These are phyloP conservation scores for Ostreobium quekettii DNA, from an alignment of 139 green algal species.

Conservation along the genomic window DNA sequence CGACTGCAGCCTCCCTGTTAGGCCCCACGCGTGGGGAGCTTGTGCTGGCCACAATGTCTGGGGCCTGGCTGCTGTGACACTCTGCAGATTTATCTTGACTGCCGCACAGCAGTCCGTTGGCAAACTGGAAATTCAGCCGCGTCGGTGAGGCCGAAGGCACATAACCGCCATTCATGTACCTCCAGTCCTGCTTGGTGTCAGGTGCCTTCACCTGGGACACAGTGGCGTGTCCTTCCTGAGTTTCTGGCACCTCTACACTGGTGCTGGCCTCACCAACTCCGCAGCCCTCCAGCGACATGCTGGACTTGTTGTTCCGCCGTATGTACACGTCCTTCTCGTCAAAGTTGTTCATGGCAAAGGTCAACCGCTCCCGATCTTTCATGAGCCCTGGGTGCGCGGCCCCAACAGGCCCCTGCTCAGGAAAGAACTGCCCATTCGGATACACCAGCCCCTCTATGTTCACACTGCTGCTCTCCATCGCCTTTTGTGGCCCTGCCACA, in stretches of 20 bases:
- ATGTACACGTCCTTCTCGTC: slow-evolving; percentile 20
- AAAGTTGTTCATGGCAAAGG: slow-evolving; percentile 15
- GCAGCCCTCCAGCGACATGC: neutral
- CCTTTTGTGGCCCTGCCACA: neutral
- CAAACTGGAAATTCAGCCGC: slow-evolving; percentile 7
- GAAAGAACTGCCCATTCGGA: neutral
- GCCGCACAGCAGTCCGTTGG: slow-evolving; percentile 3
- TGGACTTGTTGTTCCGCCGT: neutral
- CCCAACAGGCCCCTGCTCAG: neutral
- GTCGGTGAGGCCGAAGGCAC: neutral
- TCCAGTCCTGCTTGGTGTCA: neutral
- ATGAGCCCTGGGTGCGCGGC: neutral
- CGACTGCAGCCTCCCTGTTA: no score
- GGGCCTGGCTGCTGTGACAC: no score
- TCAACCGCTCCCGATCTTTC: neutral
- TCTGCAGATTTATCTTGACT: slow-evolving; percentile 6
- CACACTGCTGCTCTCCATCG: neutral
- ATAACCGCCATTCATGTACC: neutral
- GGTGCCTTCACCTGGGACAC: neutral
- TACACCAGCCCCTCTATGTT: neutral
- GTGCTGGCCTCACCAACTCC: neutral
- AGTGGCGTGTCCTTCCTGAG: neutral
- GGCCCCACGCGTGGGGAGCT: no score
- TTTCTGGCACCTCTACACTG: neutral
- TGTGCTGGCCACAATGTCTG: no score